Evolutionary conservation across 345 rosid genomes (phyloP).

Genomic region (Mercurialis annua): DNA sequence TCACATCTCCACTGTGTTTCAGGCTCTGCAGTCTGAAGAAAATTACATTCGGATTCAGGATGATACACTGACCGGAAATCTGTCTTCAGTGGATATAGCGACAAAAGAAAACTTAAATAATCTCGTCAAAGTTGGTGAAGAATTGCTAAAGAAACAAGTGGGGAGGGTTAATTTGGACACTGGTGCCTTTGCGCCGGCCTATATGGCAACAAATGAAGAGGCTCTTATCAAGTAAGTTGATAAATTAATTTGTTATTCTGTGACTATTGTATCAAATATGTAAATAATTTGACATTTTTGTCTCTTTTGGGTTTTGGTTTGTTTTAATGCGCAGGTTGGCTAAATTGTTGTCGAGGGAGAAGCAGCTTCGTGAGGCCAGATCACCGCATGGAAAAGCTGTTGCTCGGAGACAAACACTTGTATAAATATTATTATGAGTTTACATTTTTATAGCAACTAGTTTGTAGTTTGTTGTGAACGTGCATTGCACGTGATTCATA

Average conservation of each 20-base stretch:
- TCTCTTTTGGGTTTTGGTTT: no score
- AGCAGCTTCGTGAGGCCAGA: constrained; percentile 36
- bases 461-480: no score
- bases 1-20: constrained; percentile 47
- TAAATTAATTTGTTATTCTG: not conserved
- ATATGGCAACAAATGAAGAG: constrained; percentile 40
- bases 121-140: constrained; percentile 45
- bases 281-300: no score
- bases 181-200: constrained; percentile 37
- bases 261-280: no score
- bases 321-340: constrained; percentile 44
- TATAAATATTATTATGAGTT: no score
- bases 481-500: no score
- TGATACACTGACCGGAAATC: constrained; percentile 45
- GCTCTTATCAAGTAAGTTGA: constrained; percentile 46
- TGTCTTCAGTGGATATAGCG: constrained; percentile 57
- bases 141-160: constrained; percentile 48
- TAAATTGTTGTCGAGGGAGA: constrained; percentile 53
- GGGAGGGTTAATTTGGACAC: constrained; percentile 46
- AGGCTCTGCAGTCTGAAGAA: constrained; percentile 40
- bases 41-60: constrained; percentile 49
- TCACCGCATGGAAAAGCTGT: constrained; percentile 27
- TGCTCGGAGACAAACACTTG: not conserved
- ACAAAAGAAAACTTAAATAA: constrained; percentile 44
- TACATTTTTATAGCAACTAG: no score